Evolutionary conservation across 768 basidiomycete genomes (phyloP).

Genomic region (Lentinula detonsa): DNA sequence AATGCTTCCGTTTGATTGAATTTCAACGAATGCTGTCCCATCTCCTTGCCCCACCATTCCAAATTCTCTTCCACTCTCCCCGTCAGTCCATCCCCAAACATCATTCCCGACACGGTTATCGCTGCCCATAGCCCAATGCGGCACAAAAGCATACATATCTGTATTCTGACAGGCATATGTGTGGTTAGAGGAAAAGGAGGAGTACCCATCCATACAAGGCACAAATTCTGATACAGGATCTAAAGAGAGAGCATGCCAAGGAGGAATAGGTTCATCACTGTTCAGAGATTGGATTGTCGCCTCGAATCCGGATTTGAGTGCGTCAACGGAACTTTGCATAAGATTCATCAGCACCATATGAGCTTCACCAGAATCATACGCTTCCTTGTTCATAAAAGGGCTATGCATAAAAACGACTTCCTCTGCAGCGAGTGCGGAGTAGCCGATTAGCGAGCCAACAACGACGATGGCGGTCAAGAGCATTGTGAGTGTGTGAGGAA

Average conservation of each 20-base stretch:
- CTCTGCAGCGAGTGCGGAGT: not conserved
- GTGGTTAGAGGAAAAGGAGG: not conserved
- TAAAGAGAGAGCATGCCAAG: not conserved
- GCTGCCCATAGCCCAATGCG: slow-evolving; percentile 13
- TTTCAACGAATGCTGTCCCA: slow-evolving; percentile 11
- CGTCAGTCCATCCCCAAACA: slow-evolving; percentile 14
- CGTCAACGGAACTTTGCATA: not conserved
- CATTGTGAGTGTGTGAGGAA: not conserved
- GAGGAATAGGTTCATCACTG: not conserved
- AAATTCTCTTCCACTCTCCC: slow-evolving; percentile 11
- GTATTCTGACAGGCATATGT: slow-evolving; percentile 16
- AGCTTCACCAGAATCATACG: slow-evolving; percentile 14
- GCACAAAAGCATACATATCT: slow-evolving; percentile 14
- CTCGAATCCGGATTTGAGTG: not conserved
- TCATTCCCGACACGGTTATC: slow-evolving; percentile 10
- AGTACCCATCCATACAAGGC: slow-evolving; percentile 9
- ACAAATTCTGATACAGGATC: not conserved
- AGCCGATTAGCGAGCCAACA: not conserved
- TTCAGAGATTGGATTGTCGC: not conserved
- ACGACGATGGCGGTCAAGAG: not conserved
- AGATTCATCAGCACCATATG: slow-evolving; percentile 2
- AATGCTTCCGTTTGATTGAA: slow-evolving; percentile 9
- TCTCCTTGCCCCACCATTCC: slow-evolving; percentile 14
- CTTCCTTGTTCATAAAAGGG: slow-evolving; percentile 8
- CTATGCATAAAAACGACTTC: not conserved